phyloP scores from a whole-genome alignment of 2,329 filamentous ascomycete species.

The Hypocrella siamensis region DNA sequence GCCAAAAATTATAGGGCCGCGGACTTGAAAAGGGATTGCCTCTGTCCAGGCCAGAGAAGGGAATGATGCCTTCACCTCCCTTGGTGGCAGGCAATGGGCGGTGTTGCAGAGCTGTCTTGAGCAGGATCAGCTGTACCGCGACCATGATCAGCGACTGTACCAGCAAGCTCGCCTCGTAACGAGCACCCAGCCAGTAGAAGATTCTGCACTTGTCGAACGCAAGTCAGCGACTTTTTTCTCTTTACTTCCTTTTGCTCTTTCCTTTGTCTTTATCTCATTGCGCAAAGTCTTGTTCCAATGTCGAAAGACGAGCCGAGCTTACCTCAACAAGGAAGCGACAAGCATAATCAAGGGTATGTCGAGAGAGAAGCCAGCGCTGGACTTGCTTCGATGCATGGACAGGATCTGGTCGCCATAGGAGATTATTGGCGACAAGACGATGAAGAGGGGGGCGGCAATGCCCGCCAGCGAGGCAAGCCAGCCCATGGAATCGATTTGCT shows the following conservation, averaged over 20 bases:
- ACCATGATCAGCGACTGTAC: constrained; percentile 53
- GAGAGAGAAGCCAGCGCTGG: constrained; percentile 52
- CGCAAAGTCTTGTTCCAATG: no score
- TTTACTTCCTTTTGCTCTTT: not conserved
- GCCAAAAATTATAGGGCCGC: constrained; percentile 68
- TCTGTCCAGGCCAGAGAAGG: constrained; percentile 40
- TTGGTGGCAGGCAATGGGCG: constrained; percentile 43
- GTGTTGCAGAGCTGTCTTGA: constrained; percentile 55
- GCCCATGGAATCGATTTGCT: no score
- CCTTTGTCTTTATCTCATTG: no score
- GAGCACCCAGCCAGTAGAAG: constrained; percentile 54
- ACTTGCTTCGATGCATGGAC: constrained; percentile 47
- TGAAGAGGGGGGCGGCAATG: constrained; percentile 45
- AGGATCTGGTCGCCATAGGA: constrained; percentile 52
- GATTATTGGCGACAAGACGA: constrained; percentile 46
- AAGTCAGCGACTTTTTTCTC: not conserved
- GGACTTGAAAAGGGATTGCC: constrained; percentile 22
- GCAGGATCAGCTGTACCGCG: constrained; percentile 42
- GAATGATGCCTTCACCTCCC: constrained; percentile 42
- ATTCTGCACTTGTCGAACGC: constrained; percentile 29
- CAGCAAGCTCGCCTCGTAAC: constrained; percentile 47
- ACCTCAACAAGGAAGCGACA: constrained; percentile 51
- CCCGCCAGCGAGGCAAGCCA: constrained; percentile 34
- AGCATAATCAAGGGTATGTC: constrained; percentile 62
- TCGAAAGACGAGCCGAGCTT: constrained; percentile 6